Conservation (phyloP, 2,329 filamentous ascomycete species). For the Ceratocystiopsis sp. region DNA sequence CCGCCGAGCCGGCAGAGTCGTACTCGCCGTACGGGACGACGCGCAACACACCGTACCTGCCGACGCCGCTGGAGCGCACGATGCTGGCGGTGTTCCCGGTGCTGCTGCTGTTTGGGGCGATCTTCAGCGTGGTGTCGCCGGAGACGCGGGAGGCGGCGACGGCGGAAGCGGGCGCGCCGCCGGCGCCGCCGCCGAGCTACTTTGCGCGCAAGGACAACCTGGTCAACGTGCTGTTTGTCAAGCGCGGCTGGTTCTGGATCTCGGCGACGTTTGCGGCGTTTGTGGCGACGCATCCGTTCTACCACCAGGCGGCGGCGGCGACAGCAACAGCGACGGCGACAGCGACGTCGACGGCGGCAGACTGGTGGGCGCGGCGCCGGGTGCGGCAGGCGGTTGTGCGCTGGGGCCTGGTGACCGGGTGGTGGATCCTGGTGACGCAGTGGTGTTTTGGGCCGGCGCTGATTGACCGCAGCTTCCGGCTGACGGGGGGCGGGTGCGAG, state of each 20-base stretch:
- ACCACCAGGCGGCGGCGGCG: conserved; percentile 13
- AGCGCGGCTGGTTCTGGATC: conserved; percentile 88
- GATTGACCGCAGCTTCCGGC: conserved; percentile 77
- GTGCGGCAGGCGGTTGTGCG: conserved; percentile 37
- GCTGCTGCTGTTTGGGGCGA: conserved; percentile 62
- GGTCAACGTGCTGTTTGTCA: conserved; percentile 87
- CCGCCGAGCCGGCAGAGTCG: not conserved
- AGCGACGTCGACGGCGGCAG: too few species aligned
- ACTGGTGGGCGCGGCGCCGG: conserved; percentile 13
- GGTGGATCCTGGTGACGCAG: conserved; percentile 81
- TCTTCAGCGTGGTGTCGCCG: conserved; percentile 67
- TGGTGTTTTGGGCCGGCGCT: conserved; percentile 90
- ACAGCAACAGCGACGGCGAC: conserved; percentile 8
- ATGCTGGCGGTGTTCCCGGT: conserved; percentile 56
- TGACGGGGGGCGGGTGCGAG: conserved; percentile 75
- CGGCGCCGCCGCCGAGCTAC: conserved; percentile 50
- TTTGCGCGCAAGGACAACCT: conserved; percentile 89
- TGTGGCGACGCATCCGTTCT: conserved; percentile 46
- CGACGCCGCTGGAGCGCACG: conserved; percentile 48
- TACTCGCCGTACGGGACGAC: not conserved
- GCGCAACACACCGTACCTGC: conserved; percentile 43
- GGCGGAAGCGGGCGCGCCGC: conserved; percentile 24
- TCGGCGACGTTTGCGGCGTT: conserved; percentile 58
- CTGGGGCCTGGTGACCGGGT: conserved; percentile 54
- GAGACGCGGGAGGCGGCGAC: conserved; percentile 47